Conservation (phyloP, 805 yeast species). For the Saccharomycopsis sp. region DNA sequence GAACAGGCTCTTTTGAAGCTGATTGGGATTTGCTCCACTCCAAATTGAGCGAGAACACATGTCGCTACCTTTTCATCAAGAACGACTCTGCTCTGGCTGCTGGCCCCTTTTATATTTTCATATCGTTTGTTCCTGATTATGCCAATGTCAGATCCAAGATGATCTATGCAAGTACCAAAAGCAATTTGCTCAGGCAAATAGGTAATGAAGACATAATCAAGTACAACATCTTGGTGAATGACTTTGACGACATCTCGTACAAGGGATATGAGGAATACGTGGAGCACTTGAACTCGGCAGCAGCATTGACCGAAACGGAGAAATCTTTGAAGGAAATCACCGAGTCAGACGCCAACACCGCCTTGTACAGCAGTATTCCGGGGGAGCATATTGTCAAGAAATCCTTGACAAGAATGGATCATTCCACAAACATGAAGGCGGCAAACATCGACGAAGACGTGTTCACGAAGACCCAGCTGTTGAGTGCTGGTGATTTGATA, state of each 20-base stretch:
- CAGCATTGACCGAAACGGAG: constrained; percentile 55
- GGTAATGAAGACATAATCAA: constrained; percentile 44
- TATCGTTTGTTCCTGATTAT: constrained; percentile 79
- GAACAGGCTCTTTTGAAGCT: constrained; percentile 26
- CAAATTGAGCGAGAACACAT: constrained; percentile 27
- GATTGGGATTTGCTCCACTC: constrained; percentile 31
- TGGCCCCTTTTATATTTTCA: constrained; percentile 41
- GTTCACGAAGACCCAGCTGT: constrained; percentile 1
- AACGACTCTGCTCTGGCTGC: constrained; percentile 26
- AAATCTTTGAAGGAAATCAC: constrained; percentile 38
- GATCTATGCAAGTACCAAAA: constrained; percentile 89
- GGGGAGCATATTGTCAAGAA: constrained; percentile 19
- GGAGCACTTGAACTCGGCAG: constrained; percentile 31
- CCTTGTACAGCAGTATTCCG: constrained; percentile 21
- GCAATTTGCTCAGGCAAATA: constrained; percentile 61
- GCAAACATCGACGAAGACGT: constrained; percentile 27
- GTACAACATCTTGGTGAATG: constrained; percentile 37
- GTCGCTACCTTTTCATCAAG: constrained; percentile 43
- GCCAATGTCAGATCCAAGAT: constrained; percentile 79
- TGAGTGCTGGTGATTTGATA: constrained; percentile 22
- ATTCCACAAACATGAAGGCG: constrained; percentile 10
- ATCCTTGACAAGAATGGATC: constrained; percentile 22
- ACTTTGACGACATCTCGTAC: constrained; percentile 43
- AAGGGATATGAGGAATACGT: constrained; percentile 37
- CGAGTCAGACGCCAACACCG: constrained; percentile 32